Base-by-base conservation (phyloP, 2,329 filamentous ascomycete species). In the Diaporthe ilicicola region DNA sequence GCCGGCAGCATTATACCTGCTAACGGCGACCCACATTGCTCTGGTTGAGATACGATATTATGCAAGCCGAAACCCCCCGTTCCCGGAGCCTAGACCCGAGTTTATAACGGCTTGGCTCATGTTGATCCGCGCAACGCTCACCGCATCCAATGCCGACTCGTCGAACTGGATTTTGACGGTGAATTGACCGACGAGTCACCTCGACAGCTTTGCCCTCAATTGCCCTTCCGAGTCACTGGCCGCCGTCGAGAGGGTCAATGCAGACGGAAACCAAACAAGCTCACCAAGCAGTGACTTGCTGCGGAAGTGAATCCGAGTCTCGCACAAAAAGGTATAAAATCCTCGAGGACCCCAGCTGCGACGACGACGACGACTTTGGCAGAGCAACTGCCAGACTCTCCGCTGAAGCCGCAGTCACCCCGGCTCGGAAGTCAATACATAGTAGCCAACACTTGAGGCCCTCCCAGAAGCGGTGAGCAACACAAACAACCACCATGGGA, bases 21-120 rank as follows among this genome's bases (percentile, higher is more conserved):
- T 62, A 62, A 62, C 59, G 42, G 42, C 59, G 59, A 62, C 59
- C 59, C 59, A 62, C 59, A 62, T 62, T 34, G 59, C 32, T 17
- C 56, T 32, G 59, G 42, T 62, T 42, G 24, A 48, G 42, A 62
- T 62, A 48, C 59, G 59, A 62, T 62, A 62, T 62, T 34, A 62
- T 62, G 59, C 59, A 62, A 48, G 59, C 59, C 59, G 59, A 62
- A 48, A 10, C 37, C 10, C 27, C 59, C 59, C 59, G 56, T 39
- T 27, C 42, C 56, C 56, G 59, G 59, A 62, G 59, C 42, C 59
- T 62, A 62, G 42, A 10, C 42, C 42, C 59, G 59, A 62, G 59
- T 62, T 62, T 62, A 62, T 62, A 62, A 48, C 42, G 42, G 39
- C 59, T 62, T 48, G 59, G 59, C 59, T 62, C 56, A 27, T 46